Evolutionary conservation across 768 basidiomycete species (phyloP).

Genomic region (Naematelia aurantialba): DNA sequence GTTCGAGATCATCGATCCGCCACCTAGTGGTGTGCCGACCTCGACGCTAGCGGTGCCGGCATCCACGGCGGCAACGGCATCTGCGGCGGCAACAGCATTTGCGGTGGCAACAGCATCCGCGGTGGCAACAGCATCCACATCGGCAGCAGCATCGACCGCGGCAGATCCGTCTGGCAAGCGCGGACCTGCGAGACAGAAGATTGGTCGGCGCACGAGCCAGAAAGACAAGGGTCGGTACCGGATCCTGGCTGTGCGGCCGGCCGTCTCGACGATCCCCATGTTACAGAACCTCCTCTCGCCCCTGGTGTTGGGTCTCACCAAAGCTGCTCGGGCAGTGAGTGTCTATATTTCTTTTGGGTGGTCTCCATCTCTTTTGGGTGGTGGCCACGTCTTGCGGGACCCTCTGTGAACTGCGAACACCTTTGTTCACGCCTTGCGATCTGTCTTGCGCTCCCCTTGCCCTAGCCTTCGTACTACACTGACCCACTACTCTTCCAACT

Average conservation of each 20-base stretch:
- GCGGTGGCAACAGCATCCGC: conserved; percentile 1
- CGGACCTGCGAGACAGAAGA: too few species aligned
- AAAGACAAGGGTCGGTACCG: conserved; percentile 15
- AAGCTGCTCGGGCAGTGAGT: conserved; percentile 39
- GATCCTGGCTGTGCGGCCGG: conserved; percentile 29
- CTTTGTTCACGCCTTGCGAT: not conserved
- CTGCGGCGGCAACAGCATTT: not conserved
- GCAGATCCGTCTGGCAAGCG: too few species aligned
- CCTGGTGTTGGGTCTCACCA: conserved; percentile 41
- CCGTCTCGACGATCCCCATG: conserved; percentile 23
- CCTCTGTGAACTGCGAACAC: too few species aligned
- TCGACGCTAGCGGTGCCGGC: not conserved
- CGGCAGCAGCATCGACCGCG: too few species aligned
- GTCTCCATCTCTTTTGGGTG: not conserved
- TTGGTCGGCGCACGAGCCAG: not conserved
- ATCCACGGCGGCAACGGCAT: not conserved
- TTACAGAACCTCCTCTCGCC: conserved; percentile 36
- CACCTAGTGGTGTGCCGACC: not conserved
- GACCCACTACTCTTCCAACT: too few species aligned
- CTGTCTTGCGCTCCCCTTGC: not conserved
- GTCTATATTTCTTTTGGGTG: not conserved
- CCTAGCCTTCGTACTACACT: not conserved
- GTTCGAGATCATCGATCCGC: conserved; percentile 26
- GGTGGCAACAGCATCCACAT: not conserved
- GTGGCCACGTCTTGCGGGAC: too few species aligned